Conservation (phyloP, 179 eudicot genomes). For the Corrigiola litoralis region DNA sequence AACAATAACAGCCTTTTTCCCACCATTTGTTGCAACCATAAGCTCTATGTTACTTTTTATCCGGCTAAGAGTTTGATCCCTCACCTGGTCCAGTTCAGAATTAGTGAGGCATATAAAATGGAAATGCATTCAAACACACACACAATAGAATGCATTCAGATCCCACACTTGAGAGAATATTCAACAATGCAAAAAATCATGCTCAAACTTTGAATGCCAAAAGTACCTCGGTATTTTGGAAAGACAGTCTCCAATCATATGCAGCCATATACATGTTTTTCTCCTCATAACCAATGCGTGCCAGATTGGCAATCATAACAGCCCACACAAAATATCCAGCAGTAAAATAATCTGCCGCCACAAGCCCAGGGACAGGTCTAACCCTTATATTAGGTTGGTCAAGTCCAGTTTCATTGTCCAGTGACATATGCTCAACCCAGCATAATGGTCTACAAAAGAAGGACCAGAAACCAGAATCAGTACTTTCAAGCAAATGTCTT, state of each 20-base stretch:
- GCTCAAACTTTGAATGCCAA: not conserved
- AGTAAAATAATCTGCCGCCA: slow-evolving; percentile 97
- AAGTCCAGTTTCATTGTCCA: slow-evolving; percentile 92
- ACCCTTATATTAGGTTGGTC: slow-evolving; percentile 85
- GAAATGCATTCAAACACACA: not conserved
- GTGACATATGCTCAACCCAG: slow-evolving; percentile 96
- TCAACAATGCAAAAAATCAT: not conserved
- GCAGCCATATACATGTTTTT: slow-evolving; percentile 98
- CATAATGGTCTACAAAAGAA: slow-evolving; percentile 65
- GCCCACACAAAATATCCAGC: slow-evolving; percentile 99
- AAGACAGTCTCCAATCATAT: slow-evolving; percentile 93
- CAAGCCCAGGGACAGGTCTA: slow-evolving; percentile 90
- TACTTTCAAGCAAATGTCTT: not conserved
- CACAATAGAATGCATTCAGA: not conserved
- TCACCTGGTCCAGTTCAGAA: slow-evolving; percentile 47
- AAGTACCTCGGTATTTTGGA: slow-evolving; percentile 89
- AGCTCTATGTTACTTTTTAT: slow-evolving; percentile 90
- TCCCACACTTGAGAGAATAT: not conserved
- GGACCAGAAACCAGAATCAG: not conserved
- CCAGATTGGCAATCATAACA: slow-evolving; percentile 91
- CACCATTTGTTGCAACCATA: slow-evolving; percentile 89
- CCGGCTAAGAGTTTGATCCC: slow-evolving; percentile 84
- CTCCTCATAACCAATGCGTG: slow-evolving; percentile 94
- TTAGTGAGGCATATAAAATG: not conserved
- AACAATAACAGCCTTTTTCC: slow-evolving; percentile 79